Percentiles rank a stretch among this genome's conserved stretches.
These are phyloP conservation scores for Helianthus annuus DNA, from an alignment of 129 eudicot species.

Conservation along the genomic window DNA sequence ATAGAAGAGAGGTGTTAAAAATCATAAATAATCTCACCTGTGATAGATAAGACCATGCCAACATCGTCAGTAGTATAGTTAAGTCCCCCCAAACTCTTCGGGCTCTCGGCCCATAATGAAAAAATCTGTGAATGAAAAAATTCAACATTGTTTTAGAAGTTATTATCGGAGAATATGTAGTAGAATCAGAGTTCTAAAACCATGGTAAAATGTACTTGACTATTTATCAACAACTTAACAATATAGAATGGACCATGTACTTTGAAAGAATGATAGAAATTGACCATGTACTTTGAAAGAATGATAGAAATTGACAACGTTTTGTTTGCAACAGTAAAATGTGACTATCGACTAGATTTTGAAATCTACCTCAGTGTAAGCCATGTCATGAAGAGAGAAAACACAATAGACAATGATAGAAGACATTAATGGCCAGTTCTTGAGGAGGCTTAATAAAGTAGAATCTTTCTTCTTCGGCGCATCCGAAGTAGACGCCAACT, in stretches of 20 bases:
- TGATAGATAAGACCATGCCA: conserved; percentile 62
- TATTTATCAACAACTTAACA: not conserved
- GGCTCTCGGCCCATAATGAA: conserved; percentile 95
- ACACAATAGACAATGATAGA: conserved; percentile 78
- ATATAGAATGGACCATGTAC: too few species aligned
- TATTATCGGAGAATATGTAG: not conserved
- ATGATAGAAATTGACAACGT: too few species aligned
- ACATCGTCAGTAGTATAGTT: conserved; percentile 64
- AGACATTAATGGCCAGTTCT: conserved; percentile 91
- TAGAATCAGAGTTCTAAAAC: not conserved
- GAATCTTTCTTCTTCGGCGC: conserved; percentile 27
- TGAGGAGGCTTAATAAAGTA: conserved; percentile 48
- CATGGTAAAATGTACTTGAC: conserved; percentile 13
- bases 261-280: too few species aligned
- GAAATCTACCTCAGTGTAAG: conserved; percentile 73
- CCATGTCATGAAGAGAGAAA: conserved; percentile 90
- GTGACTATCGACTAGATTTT: not conserved
- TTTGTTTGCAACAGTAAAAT: not conserved
- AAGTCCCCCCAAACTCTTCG: conserved; percentile 74
- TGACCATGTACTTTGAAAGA: too few species aligned
- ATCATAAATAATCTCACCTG: conserved; percentile 47
- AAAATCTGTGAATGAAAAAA: conserved; percentile 53
- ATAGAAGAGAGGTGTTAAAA: not conserved
- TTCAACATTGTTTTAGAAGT: not conserved
- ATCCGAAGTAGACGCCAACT: conserved; percentile 54